A percentile compares a stretch with the other conserved stretches of the same genome.
These are phyloP conservation scores for Citrullus mucosospermus DNA, from an alignment of 306 rosid species.

Conservation along the genomic window DNA sequence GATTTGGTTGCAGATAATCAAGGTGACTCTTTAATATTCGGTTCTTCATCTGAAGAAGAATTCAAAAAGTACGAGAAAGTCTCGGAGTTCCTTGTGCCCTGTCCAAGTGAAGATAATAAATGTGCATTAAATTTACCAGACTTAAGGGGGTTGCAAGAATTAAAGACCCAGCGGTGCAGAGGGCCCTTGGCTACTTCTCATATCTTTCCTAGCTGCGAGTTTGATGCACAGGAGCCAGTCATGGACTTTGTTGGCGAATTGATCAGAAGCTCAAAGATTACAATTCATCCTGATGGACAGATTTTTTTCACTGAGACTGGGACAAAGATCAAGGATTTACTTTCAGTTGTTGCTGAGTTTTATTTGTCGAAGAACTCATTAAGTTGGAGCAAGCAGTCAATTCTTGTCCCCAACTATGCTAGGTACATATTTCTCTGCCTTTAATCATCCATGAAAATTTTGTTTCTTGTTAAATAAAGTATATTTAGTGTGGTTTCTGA, in stretches of 20 bases:
- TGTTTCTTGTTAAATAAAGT: not conserved
- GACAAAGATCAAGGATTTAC: slow-evolving; percentile 60
- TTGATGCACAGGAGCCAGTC: slow-evolving; percentile 34
- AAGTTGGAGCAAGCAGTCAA: slow-evolving; percentile 28
- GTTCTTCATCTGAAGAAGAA: slow-evolving; percentile 55
- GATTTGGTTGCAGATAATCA: slow-evolving; percentile 33
- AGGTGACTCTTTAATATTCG: slow-evolving; percentile 35
- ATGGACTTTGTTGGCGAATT: slow-evolving; percentile 46
- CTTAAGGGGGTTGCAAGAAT: slow-evolving; percentile 34
- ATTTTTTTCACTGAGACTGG: slow-evolving; percentile 42
- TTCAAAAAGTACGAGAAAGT: slow-evolving; percentile 43
- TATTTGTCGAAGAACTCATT: slow-evolving; percentile 29
- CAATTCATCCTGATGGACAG: slow-evolving; percentile 54
- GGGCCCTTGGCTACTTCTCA: slow-evolving; percentile 32
- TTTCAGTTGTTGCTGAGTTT: slow-evolving; percentile 56
- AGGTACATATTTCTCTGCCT: slow-evolving; percentile 32
- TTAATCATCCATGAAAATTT: not conserved
- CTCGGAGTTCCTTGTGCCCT: slow-evolving; percentile 35
- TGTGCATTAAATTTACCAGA: slow-evolving; percentile 30
- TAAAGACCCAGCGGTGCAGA: slow-evolving; percentile 19
- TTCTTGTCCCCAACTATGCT: slow-evolving; percentile 57
- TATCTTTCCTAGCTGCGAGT: slow-evolving; percentile 34
- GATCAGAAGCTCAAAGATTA: slow-evolving; percentile 40
- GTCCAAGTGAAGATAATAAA: slow-evolving; percentile 35
- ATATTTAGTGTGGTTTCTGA: no score